A percentile compares a stretch with the other conserved stretches of the same genome.
Conservation (phyloP, 169 alveolate species). For the Eimeria tenella region DNA sequence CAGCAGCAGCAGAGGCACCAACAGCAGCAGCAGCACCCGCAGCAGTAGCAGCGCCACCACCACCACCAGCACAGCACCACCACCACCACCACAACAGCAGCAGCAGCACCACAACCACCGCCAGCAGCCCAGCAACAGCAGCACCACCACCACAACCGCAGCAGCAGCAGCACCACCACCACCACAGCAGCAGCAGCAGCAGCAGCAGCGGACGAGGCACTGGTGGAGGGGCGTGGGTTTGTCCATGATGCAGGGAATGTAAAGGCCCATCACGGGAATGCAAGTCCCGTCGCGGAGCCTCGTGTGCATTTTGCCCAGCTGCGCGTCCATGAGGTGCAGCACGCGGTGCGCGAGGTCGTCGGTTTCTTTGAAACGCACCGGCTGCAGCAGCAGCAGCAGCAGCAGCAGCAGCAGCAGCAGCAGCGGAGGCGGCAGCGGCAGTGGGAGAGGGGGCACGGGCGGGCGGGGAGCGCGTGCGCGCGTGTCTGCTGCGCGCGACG, state of each 20-base stretch:
- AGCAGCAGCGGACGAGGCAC: constrained; percentile 44
- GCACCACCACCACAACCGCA: background rate
- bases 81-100: background rate
- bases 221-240: constrained; percentile 89
- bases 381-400: constrained; percentile 69
- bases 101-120: no score
- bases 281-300: constrained; percentile 94
- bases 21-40: constrained; percentile 18
- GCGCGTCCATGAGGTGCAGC: constrained; percentile 93
- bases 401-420: constrained; percentile 44
- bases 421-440: background rate
- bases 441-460: background rate
- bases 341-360: constrained; percentile 94
- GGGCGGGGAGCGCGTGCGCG: background rate
- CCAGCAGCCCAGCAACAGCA: no score
- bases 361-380: constrained; percentile 88
- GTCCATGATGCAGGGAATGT: constrained; percentile 89
- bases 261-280: constrained; percentile 91
- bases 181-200: constrained; percentile 16
- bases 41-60: background rate
- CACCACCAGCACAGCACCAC: background rate
- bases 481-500: background rate
- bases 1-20: constrained; percentile 9
- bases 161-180: constrained; percentile 11
- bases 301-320: constrained; percentile 93